These are phyloP conservation scores for Coemansia javaensis DNA, from an alignment of 192 early-diverging fungal species.

Conservation along the genomic window DNA sequence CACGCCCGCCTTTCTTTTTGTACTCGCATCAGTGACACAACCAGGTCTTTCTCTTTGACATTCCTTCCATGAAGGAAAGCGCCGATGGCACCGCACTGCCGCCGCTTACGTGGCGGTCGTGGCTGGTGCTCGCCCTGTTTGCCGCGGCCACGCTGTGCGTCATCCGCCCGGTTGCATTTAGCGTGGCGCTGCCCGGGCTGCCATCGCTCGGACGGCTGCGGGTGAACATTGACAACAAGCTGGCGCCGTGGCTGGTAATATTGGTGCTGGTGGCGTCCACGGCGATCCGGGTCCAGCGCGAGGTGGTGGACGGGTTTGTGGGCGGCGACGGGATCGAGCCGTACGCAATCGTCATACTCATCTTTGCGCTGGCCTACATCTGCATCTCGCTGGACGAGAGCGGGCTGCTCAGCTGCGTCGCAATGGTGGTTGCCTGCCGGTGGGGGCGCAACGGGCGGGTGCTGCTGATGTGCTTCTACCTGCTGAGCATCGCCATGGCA, in stretches of 20 bases:
- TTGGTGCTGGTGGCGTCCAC: conserved; percentile 61
- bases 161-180: conserved; percentile 55
- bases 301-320: conserved; percentile 56
- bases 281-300: conserved; percentile 45
- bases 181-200: conserved; percentile 43
- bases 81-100: no score
- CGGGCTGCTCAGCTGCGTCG: conserved; percentile 70
- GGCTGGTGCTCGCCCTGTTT: conserved; percentile 59
- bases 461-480: conserved; percentile 66
- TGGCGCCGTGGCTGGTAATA: conserved; percentile 65
- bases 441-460: conserved; percentile 56
- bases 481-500: conserved; percentile 68
- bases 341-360: conserved; percentile 75
- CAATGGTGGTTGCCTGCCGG: conserved; percentile 66
- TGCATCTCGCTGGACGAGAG: conserved; percentile 81
- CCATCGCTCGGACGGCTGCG: not conserved
- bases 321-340: conserved; percentile 59
- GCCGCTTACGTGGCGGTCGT: conserved; percentile 46
- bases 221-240: conserved; percentile 60
- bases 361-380: conserved; percentile 80
- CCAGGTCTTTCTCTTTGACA: no score
- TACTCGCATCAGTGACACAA: no score
- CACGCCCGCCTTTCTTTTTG: no score
- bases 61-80: no score
- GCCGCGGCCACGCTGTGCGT: conserved; percentile 57